phyloP scores from a whole-genome alignment of 306 rosid species.

The Albizia julibrissin region DNA sequence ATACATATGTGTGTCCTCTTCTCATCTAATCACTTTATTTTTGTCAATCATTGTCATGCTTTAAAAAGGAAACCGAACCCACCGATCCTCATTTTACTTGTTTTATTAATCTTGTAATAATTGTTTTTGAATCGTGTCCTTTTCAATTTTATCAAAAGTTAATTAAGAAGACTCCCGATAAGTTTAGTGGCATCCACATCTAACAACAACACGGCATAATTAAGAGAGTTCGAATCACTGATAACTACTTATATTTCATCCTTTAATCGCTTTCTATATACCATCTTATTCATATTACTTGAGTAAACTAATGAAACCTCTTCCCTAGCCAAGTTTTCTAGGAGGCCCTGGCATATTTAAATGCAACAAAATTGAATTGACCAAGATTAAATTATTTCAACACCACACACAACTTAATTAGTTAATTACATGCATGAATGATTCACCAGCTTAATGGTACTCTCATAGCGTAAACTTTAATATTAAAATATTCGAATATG shows the following conservation, averaged over 20 bases:
- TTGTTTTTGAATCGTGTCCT: background rate
- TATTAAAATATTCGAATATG: background rate
- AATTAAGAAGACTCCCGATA: background rate
- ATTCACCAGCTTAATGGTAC: background rate
- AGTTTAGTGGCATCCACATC: background rate
- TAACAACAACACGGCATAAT: background rate
- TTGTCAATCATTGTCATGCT: constrained; percentile 16
- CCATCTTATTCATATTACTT: background rate
- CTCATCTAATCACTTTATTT: background rate
- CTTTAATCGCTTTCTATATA: too few relatives aligned
- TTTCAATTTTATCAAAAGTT: background rate
- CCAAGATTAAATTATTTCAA: too few relatives aligned
- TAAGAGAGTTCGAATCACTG: background rate
- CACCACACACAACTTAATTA: too few relatives aligned
- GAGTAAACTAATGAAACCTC: background rate
- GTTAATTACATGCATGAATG: background rate
- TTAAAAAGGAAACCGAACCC: constrained; percentile 26
- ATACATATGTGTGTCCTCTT: background rate
- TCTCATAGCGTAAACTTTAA: background rate
- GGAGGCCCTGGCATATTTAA: background rate
- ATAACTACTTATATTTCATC: background rate
- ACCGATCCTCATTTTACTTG: background rate
- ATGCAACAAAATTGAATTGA: background rate
- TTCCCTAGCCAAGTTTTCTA: background rate
- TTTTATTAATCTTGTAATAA: constrained; percentile 2